Evolutionary conservation across 129 eudicot species (phyloP), one percentile per base, ranked within the genome.

Genomic region (Flaveria trinervia): DNA sequence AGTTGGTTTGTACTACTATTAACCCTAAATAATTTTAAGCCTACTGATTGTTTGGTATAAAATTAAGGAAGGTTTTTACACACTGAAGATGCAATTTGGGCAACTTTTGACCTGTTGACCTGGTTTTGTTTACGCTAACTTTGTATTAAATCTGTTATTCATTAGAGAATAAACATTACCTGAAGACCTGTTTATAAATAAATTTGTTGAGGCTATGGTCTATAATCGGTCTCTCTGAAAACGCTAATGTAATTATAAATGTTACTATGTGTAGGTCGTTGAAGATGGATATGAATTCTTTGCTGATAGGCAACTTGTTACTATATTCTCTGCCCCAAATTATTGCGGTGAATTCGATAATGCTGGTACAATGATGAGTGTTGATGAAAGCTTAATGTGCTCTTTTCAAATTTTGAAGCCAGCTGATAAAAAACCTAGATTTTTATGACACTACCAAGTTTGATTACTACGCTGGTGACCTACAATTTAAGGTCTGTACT

Each of bases 361-460:
- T 82, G 96, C 96, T 49, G 96, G 96, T 83, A 90, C 96, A 22
- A 85, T 90, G 96, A 90, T 90, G 96, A 90, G 92, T 46, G 96
- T 90, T 30, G 92, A 90, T 83, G 96, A 90, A 80, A 90, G 90
- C 80, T 68, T 90, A 50, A 90, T 90, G 96, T 90, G 96, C 80
- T 87, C 96, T 48, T 90, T 90, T 56, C 96, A 90, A 76, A 90
- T 90, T 79, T 77, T 90, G 82, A 90, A 87, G 84, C 96, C 96
- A 16, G 80, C 92, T n/a, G 92, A 89, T 33, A 81, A 72, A 81
- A 89, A 76, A 59, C 84, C 89, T 85, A 83, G 88, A 79, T 85
- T 89, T 70, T 81, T 81, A 52, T 89, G 82, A 87, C 72, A 33
- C 30, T 52, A 48, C 15, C 68, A 62, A 28, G 68, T 60, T 76